Evolutionary conservation across 176 grass and related monocot species (phyloP).

Genomic region (Zea mays): DNA sequence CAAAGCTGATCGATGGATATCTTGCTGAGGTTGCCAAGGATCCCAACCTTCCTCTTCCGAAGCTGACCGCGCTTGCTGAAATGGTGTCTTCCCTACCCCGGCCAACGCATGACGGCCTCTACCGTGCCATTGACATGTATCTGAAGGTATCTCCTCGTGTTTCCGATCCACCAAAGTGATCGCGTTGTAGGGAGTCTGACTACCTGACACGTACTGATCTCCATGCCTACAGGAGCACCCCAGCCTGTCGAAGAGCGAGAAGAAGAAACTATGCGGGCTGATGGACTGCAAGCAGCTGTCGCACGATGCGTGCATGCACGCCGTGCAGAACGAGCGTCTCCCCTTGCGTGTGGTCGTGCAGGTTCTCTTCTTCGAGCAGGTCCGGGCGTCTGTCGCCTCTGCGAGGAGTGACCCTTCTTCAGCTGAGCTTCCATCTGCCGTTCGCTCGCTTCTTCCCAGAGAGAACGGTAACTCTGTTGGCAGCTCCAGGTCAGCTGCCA

Average conservation of each 20-base stretch:
- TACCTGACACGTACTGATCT: not conserved
- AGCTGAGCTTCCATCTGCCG: slow-evolving; percentile 42
- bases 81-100: slow-evolving; percentile 58
- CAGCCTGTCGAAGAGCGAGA: slow-evolving; percentile 78
- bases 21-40: slow-evolving; percentile 90
- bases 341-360: slow-evolving; percentile 92
- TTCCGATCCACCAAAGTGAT: not conserved
- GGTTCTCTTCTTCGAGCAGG: slow-evolving; percentile 93
- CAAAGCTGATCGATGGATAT: slow-evolving; percentile 85
- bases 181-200: not conserved
- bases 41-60: slow-evolving; percentile 70
- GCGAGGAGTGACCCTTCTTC: slow-evolving; percentile 22
- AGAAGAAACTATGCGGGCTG: slow-evolving; percentile 76
- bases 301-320: slow-evolving; percentile 76
- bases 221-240: slow-evolving; percentile 74
- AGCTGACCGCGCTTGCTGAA: slow-evolving; percentile 78
- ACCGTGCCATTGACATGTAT: slow-evolving; percentile 95
- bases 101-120: slow-evolving; percentile 74
- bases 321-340: slow-evolving; percentile 89
- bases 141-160: slow-evolving; percentile 62
- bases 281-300: slow-evolving; percentile 97
- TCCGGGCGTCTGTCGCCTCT: slow-evolving; percentile 45
- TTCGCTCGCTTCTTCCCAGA: slow-evolving; percentile 57
- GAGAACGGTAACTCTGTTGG: slow-evolving; percentile 86
- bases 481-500: slow-evolving; percentile 86